These are phyloP conservation scores for Ricinus communis DNA, from an alignment of 345 rosid species.

Conservation along the genomic window DNA sequence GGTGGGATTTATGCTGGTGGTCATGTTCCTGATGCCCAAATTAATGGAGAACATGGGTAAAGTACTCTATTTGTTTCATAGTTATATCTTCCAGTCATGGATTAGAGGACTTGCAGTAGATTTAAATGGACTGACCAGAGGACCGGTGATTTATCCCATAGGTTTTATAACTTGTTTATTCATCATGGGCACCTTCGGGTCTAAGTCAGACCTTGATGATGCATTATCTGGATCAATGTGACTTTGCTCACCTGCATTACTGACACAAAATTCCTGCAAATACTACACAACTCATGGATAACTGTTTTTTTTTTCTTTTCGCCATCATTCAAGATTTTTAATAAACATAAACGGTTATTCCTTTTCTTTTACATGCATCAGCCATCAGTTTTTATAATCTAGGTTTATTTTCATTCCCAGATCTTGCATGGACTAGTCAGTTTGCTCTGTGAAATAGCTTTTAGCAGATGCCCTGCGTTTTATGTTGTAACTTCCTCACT, in stretches of 20 bases:
- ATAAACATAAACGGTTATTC: background rate
- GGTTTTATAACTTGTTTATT: background rate
- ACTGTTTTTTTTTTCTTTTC: background rate
- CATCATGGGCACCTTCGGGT: background rate
- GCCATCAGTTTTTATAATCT: background rate
- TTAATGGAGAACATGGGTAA: slow-evolving; percentile 95
- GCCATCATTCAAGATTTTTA: background rate
- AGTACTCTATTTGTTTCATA: slow-evolving; percentile 16
- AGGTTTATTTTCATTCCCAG: background rate
- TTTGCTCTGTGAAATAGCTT: background rate
- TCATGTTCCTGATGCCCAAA: slow-evolving; percentile 92
- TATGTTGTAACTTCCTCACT: background rate
- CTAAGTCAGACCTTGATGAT: background rate
- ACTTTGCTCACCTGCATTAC: background rate
- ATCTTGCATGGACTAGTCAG: background rate
- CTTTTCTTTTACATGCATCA: background rate
- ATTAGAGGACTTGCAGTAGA: slow-evolving; percentile 3
- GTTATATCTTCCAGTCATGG: slow-evolving; percentile 8
- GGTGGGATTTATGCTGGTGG: slow-evolving; percentile 94
- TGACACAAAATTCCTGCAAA: background rate
- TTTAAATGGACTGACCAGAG: background rate
- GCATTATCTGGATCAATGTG: background rate
- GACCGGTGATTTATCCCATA: background rate
- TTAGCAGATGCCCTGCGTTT: background rate
- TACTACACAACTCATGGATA: background rate